These are phyloP conservation scores for Tilletia horrida DNA, from an alignment of 1,284 basidiomycete genomes.

Conservation along the genomic window DNA sequence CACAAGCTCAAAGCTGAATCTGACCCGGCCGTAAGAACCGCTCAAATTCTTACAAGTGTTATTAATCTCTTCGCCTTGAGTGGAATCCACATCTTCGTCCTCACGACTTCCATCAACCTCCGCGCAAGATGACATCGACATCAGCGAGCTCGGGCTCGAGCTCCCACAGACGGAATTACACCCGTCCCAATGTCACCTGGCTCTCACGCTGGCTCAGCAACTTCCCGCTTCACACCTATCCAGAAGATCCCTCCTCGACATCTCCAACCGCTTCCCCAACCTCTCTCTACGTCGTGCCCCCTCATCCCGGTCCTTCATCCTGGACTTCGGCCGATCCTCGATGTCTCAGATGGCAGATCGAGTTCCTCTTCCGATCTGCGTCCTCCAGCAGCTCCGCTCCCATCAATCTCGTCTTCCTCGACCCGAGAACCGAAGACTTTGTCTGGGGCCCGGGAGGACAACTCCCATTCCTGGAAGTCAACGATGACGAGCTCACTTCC, in stretches of 20 bases:
- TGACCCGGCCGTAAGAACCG: too few relatives aligned
- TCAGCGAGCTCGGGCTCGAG: too few relatives aligned
- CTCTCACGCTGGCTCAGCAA: conserved; percentile 4
- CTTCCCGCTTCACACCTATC: conserved; percentile 5
- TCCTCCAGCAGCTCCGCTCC: conserved; percentile 13
- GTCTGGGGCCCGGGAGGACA: conserved; percentile 39
- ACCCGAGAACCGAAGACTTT: conserved; percentile 26
- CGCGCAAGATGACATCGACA: too few relatives aligned
- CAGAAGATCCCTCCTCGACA: conserved; percentile 3
- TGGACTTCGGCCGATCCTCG: conserved; percentile 48
- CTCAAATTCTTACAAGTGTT: too few relatives aligned
- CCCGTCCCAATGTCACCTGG: neutral
- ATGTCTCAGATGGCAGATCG: conserved; percentile 47
- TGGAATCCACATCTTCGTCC: too few relatives aligned
- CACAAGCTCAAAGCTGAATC: too few relatives aligned
- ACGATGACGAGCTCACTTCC: neutral
- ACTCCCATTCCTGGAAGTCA: conserved; percentile 37
- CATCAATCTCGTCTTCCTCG: conserved; percentile 11
- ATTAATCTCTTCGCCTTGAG: too few relatives aligned
- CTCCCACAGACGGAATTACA: too few relatives aligned
- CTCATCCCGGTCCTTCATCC: neutral
- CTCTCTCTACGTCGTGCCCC: conserved; percentile 6
- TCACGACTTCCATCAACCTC: too few relatives aligned
- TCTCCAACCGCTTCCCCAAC: neutral
- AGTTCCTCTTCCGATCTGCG: conserved; percentile 31